Percentiles rank a stretch among this genome's conserved stretches.
Evolutionary conservation across 2,329 filamentous ascomycete genomes (phyloP).

Genomic region (Coleophoma crateriformis): DNA sequence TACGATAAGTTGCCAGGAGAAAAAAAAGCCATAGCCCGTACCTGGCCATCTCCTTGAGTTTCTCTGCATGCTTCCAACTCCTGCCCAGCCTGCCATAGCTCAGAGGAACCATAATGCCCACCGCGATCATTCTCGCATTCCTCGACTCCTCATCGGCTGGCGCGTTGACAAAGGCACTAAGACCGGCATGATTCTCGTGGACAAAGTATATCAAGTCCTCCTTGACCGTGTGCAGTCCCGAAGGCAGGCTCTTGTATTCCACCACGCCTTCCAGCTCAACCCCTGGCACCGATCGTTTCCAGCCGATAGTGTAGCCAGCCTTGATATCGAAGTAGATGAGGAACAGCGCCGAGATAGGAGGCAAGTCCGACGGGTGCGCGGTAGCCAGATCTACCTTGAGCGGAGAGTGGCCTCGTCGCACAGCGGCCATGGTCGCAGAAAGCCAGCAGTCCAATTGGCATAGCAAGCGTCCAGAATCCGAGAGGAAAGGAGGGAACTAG

Average conservation of each 20-base stretch:
- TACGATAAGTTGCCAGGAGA: too few species aligned
- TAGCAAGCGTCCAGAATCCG: too few species aligned
- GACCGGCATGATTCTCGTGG: slow-evolving; percentile 74
- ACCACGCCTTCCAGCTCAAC: slow-evolving; percentile 79
- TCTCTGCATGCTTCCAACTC: slow-evolving; percentile 81
- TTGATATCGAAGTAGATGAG: slow-evolving; percentile 90
- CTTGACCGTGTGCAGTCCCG: slow-evolving; percentile 81
- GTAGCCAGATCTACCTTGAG: slow-evolving; percentile 23
- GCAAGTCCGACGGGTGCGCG: slow-evolving; percentile 35
- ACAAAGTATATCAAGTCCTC: slow-evolving; percentile 94
- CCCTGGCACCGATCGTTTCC: slow-evolving; percentile 69
- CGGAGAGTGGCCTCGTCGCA: slow-evolving; percentile 25
- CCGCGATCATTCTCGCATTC: slow-evolving; percentile 88
- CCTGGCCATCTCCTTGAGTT: slow-evolving; percentile 68
- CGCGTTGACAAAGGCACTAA: slow-evolving; percentile 86
- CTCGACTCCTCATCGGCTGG: slow-evolving; percentile 74
- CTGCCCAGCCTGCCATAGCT: slow-evolving; percentile 81
- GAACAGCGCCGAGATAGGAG: slow-evolving; percentile 72
- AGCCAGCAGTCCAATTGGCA: too few species aligned
- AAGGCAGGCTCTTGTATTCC: slow-evolving; percentile 95
- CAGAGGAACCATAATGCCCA: slow-evolving; percentile 81
- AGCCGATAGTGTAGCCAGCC: slow-evolving; percentile 83
- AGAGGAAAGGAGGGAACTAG: too few species aligned
- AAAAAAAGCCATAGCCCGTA: slow-evolving; percentile 27
- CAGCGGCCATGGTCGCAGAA: slow-evolving; percentile 19